Conservation (phyloP, 176 grass and related monocot genomes). For the Aegilops bicornis region DNA sequence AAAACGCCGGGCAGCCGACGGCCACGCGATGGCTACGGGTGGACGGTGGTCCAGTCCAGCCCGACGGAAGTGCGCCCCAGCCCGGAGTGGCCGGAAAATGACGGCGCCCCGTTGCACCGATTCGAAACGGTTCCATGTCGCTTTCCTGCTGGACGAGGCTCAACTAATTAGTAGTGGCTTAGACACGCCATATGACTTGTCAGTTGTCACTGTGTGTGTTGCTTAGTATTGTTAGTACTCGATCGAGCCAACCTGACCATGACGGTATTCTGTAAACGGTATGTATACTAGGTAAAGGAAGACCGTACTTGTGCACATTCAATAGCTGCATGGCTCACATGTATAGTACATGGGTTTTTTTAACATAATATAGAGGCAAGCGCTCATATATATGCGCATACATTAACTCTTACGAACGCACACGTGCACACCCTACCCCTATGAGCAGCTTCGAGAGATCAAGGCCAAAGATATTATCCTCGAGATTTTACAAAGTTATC, state of each 20-base stretch:
- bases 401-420: too few species aligned
- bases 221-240: neutral
- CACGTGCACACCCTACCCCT: too few species aligned
- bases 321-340: neutral
- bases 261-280: neutral
- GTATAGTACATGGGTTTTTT: neutral
- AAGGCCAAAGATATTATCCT: too few species aligned
- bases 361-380: too few species aligned
- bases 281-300: neutral
- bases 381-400: too few species aligned
- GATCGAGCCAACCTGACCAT: neutral
- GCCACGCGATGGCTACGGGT: constrained; percentile 1
- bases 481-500: too few species aligned
- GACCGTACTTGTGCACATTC: neutral
- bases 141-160: neutral
- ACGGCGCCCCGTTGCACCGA: neutral
- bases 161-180: neutral
- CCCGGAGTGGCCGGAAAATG: neutral
- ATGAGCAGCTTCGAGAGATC: too few species aligned
- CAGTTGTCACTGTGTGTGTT: neutral
- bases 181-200: neutral
- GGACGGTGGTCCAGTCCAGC: constrained; percentile 30
- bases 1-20: constrained; percentile 7
- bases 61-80: neutral
- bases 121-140: neutral